Conservation (phyloP, 139 green algal species). For the Dunaliella primolecta region DNA sequence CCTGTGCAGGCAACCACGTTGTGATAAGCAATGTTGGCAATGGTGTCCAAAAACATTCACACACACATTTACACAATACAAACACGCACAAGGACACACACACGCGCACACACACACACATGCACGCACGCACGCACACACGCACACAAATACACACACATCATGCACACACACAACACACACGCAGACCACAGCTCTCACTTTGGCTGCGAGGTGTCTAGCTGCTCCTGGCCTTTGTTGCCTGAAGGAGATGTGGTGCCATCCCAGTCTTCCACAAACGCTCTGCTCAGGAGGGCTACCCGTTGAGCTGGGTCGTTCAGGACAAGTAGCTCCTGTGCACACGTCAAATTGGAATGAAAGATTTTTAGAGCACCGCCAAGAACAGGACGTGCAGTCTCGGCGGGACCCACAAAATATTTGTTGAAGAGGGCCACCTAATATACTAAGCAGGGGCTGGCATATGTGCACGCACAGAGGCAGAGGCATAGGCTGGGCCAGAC, state of each 20-base stretch:
- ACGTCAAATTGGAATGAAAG: not conserved
- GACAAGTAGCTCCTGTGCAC: constrained; percentile 31
- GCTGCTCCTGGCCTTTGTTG: constrained; percentile 2
- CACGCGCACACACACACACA: not conserved
- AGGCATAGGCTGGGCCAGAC: not conserved
- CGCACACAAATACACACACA: not conserved
- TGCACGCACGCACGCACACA: not conserved
- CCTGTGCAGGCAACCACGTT: not conserved
- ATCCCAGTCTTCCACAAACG: constrained; percentile 46
- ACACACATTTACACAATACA: too few species aligned
- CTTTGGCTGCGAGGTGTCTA: not conserved
- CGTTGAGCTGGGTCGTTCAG: constrained; percentile 24
- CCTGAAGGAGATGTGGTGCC: constrained; percentile 19
- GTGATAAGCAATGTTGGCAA: not conserved
- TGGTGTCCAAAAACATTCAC: too few species aligned
- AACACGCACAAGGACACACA: too few species aligned
- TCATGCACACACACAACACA: not conserved
- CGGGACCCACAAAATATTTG: not conserved
- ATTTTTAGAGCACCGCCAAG: not conserved
- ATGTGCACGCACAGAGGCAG: not conserved
- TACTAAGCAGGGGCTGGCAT: not conserved
- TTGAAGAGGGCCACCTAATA: not conserved
- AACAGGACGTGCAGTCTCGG: not conserved
- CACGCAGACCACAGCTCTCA: not conserved
- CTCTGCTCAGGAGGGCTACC: constrained; percentile 31